Base-by-base conservation (phyloP, 129 eudicot species). In the Glebionis coronaria region DNA sequence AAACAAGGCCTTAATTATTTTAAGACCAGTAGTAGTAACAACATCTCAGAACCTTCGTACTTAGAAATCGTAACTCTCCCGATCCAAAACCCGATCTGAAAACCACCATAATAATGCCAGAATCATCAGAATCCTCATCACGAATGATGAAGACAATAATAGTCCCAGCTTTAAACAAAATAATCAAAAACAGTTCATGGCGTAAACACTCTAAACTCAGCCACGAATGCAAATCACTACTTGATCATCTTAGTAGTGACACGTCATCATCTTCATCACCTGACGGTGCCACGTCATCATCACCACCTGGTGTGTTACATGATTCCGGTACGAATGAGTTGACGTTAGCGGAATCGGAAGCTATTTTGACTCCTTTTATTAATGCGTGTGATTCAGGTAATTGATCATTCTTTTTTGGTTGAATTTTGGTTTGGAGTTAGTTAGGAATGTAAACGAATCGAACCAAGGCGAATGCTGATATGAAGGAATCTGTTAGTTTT, bases 121-220 rank as follows among this genome's bases (percentile, higher is more conserved):
- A 9, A 1, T 1, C 1, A 5, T 9, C 5, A 31, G 1, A 28
- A 46, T n/a, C n/a, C n/a, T 46, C 51, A 83, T 86, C 96, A 78
- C 95, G 91, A 59, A 85, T 92, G 15, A 23, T 75, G 56, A 63
- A 74, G 70, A 76, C 71, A 52, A 81, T 84, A 61, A 76, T 92
- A 21, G 15, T 79, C 70, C 98, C 96, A 28, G 78, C 95, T 61
- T 82, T 92, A 18, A 96, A 92, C 45, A 92, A 92, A 80, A 92
- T 92, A 69, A 83, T 83, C 73, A 92, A 85, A 56, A 88, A 86
- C 71, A 95, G 85, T 27, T 92, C 98, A 0, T 92, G 96, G 96
- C 90, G 98, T 19, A 92, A 92, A 70, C 82, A 92, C 82, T 78
- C 96, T 3, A 92, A 88, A 71, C 95, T 88, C 69, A 82, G 70